phyloP scores from a whole-genome alignment of 192 early-diverging fungal species.

The Podila epicladia region DNA sequence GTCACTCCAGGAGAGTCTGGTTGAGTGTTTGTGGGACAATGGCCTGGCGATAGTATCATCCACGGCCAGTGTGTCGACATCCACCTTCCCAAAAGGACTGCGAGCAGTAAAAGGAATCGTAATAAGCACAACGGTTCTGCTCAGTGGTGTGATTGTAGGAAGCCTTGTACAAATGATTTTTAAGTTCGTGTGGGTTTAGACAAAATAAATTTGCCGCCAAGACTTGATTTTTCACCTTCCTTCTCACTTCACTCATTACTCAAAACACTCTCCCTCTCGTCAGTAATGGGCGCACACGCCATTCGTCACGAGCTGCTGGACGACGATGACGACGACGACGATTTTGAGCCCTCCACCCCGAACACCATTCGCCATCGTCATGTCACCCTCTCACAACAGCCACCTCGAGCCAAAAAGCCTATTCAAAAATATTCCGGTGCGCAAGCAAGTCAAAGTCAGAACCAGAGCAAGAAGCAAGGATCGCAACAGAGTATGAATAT shows the following conservation, averaged over 20 bases:
- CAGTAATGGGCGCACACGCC: too few relatives aligned
- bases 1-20: constrained; percentile 16
- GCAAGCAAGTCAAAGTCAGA: not conserved
- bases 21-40: constrained; percentile 24
- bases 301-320: not conserved
- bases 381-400: not conserved
- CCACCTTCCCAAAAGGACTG: constrained; percentile 22
- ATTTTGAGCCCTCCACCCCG: constrained; percentile 19
- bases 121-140: constrained; percentile 29
- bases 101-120: constrained; percentile 38
- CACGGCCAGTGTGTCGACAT: constrained; percentile 10
- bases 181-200: constrained; percentile 16
- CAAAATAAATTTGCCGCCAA: not conserved
- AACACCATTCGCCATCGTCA: constrained; percentile 3
- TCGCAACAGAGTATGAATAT: too few relatives aligned
- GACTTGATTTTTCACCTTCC: not conserved
- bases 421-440: not conserved
- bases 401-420: constrained; percentile 1
- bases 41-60: constrained; percentile 5
- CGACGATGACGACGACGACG: constrained; percentile 25
- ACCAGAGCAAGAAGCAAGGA: not conserved
- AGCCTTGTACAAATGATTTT: constrained; percentile 27
- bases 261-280: not conserved
- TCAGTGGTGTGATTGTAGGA: constrained; percentile 38
- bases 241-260: not conserved